Base-by-base conservation (phyloP, 371 early-diverging fungal species). In the Thermomucor indicae-seudaticae region DNA sequence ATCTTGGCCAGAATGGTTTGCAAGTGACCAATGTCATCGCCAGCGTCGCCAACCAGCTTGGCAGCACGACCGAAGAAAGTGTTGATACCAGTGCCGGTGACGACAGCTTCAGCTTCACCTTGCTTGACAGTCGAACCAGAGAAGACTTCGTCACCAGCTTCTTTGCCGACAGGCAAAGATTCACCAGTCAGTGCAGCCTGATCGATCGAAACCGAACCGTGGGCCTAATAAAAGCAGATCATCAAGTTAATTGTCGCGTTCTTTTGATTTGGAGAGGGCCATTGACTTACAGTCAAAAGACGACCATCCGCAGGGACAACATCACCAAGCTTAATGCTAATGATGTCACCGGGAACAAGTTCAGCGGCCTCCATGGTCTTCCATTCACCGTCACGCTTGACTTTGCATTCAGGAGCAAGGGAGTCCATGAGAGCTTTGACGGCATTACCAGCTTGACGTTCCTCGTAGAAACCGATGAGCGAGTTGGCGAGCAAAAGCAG, bases 61-160 rank as follows among this genome's bases (percentile, higher is more conserved):
- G 91, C 91, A 52, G 93, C 93, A 57, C 85, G 86, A 52, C 95
- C 96, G 57, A 95, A 90, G 72, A 89, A 91, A 16, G 95, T 95
- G 64, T 85, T 83, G 44, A 77, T 46, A 25, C 94, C 93, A 41
- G 93, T 93, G 49, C 79, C 81, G 34, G 90, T 89, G 53, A 93
- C 90, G 25, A 93, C 78, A 39, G 91, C 94, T 63, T 79, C 79
- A 39, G 90, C 92, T 70, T 92, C 91, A 52, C 95, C 95, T 70
- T 93, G 92, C 76, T 93, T 91, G 50, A 94, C 92, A 19, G 92
- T 90, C 4, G 86, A 81, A 40, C 79, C 79, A 45, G 92, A 92
- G 59, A 83, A 83, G 49, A 89, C 72, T 63, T 85, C 82, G 47
- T 86, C 82, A 47, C 79, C 80, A 40, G 71, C 64, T 42, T 82